Conservation (phyloP, 441 rosid genomes). For the Breynia disticha region DNA sequence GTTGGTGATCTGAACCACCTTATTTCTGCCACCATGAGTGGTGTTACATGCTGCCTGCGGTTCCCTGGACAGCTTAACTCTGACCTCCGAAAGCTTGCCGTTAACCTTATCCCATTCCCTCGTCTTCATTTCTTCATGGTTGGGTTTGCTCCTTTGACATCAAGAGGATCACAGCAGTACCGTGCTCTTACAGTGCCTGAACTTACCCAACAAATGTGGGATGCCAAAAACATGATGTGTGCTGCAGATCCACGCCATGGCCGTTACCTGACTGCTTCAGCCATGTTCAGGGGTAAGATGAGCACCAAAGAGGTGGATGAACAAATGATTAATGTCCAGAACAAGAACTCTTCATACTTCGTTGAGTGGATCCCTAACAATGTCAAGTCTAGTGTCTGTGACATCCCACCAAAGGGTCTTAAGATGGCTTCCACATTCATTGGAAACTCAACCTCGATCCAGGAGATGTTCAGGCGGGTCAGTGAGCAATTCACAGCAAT, state of each 20-base stretch:
- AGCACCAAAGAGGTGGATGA: constrained; percentile 59
- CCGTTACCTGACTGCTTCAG: constrained; percentile 49
- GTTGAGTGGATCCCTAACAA: constrained; percentile 56
- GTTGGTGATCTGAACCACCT: constrained; percentile 60
- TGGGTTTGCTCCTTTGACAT: constrained; percentile 54
- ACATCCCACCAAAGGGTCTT: constrained; percentile 41
- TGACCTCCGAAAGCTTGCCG: constrained; percentile 52
- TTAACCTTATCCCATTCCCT: constrained; percentile 59
- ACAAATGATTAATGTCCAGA: constrained; percentile 53
- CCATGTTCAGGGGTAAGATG: constrained; percentile 57
- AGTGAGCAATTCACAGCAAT: constrained; percentile 58
- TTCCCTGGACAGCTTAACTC: constrained; percentile 64
- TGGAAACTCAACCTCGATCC: constrained; percentile 45
- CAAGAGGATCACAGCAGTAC: constrained; percentile 58
- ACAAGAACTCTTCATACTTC: constrained; percentile 55
- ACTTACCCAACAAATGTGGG: constrained; percentile 73
- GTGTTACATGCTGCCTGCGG: constrained; percentile 54
- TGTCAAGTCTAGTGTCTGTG: constrained; percentile 52
- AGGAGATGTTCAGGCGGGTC: constrained; percentile 50
- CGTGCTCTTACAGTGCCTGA: constrained; percentile 49
- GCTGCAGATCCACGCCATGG: constrained; percentile 55
- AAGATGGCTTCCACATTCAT: constrained; percentile 54
- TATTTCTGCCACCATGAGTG: constrained; percentile 55
- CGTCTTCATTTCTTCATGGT: constrained; percentile 70
- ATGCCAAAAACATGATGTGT: constrained; percentile 62